Conservation (phyloP, 1,139 yeast species). For the Geotrichum phurueaensis region DNA sequence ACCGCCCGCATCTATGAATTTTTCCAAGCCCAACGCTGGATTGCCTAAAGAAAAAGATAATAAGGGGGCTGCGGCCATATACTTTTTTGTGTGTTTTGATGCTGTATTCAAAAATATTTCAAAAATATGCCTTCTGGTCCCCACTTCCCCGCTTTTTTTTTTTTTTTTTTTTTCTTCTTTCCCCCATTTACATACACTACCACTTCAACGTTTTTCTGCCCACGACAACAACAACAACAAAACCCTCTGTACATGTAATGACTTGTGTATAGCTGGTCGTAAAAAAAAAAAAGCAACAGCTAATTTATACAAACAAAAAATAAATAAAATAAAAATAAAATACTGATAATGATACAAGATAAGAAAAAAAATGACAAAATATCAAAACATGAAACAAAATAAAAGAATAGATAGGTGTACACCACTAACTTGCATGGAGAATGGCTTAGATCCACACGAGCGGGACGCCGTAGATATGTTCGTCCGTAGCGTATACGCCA, state of each 20-base stretch:
- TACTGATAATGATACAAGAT: too few relatives aligned
- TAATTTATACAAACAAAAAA: neutral
- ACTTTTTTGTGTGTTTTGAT: too few relatives aligned
- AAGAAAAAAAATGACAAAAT: too few relatives aligned
- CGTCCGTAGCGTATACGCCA: neutral
- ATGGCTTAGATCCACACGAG: constrained; percentile 6
- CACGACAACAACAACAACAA: neutral
- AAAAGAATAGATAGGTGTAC: neutral
- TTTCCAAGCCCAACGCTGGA: constrained; percentile 89
- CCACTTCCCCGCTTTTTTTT: too few relatives aligned
- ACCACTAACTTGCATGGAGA: too few relatives aligned
- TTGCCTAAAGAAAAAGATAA: constrained; percentile 25
- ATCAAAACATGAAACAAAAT: neutral
- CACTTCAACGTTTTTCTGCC: too few relatives aligned
- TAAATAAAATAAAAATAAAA: neutral
- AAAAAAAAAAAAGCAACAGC: neutral
- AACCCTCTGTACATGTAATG: neutral
- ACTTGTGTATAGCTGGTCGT: neutral
- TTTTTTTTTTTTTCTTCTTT: too few relatives aligned
- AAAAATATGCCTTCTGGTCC: too few relatives aligned
- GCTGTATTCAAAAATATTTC: too few relatives aligned
- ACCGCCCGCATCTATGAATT: constrained; percentile 87
- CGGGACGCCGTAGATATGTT: constrained; percentile 3
- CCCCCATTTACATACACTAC: neutral
- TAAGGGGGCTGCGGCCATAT: too few relatives aligned